Conservation (phyloP, 495 filamentous ascomycete genomes). For the Tuber borchii region DNA sequence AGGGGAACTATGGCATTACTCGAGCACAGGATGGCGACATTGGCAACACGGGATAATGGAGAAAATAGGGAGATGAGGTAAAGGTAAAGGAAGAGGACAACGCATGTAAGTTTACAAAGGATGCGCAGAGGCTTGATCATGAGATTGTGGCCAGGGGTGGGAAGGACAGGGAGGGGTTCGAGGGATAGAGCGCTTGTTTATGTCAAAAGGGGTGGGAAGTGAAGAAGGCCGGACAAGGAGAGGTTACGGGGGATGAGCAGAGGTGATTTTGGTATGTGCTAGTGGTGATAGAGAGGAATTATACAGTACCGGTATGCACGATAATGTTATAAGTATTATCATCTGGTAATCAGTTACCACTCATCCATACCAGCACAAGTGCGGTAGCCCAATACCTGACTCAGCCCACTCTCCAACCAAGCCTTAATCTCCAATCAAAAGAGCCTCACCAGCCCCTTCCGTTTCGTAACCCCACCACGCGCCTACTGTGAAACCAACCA, state of each 20-base stretch:
- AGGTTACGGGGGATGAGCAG: conserved; percentile 40
- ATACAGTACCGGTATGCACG: not conserved
- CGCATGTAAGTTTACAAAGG: conserved; percentile 36
- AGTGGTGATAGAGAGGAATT: not conserved
- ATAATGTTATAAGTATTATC: no score
- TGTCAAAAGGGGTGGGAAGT: conserved; percentile 44
- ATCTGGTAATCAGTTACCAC: not conserved
- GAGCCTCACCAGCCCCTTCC: not conserved
- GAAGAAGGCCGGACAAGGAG: conserved; percentile 37
- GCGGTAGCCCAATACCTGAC: no score
- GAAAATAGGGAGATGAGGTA: conserved; percentile 29
- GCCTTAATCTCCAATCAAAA: not conserved
- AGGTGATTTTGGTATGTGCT: conserved; percentile 9
- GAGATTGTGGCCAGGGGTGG: conserved; percentile 25
- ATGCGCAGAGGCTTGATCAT: conserved; percentile 8
- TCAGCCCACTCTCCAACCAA: not conserved
- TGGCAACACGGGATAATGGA: conserved; percentile 36
- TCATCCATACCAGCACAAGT: not conserved
- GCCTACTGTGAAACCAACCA: not conserved
- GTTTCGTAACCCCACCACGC: not conserved
- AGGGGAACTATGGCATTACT: conserved; percentile 48
- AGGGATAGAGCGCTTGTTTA: conserved; percentile 44
- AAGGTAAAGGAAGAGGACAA: conserved; percentile 21
- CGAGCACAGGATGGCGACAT: conserved; percentile 47
- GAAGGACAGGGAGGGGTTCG: conserved; percentile 22